Conservation (phyloP, 2,329 filamentous ascomycete species). For the Pseudocercospora musae region DNA sequence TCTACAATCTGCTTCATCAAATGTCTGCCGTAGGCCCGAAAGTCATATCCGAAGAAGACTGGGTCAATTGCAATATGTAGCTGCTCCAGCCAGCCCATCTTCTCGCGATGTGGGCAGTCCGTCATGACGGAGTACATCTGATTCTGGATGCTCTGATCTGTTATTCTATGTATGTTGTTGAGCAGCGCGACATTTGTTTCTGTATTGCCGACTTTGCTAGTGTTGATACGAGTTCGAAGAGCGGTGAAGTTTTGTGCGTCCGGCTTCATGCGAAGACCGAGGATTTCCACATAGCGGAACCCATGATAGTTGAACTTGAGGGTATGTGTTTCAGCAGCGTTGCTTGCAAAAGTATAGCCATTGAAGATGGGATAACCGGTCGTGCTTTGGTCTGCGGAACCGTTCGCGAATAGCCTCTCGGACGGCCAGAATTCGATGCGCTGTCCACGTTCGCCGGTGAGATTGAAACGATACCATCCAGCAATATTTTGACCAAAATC, state of each 20-base stretch:
- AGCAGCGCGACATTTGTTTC: background rate
- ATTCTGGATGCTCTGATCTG: background rate
- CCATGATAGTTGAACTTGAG: background rate
- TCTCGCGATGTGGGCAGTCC: background rate
- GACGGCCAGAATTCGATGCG: background rate
- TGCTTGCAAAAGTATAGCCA: background rate
- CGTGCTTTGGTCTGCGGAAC: background rate
- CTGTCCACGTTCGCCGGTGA: background rate
- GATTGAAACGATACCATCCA: background rate
- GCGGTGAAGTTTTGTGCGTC: background rate
- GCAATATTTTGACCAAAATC: background rate
- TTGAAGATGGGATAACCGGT: background rate
- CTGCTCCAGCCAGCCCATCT: background rate
- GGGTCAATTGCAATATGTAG: background rate
- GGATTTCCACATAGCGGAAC: background rate
- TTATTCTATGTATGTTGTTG: background rate
- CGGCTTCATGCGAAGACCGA: background rate
- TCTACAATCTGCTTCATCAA: background rate
- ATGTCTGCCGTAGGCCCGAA: background rate
- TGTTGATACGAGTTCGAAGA: background rate
- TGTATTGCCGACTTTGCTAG: background rate
- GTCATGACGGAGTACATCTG: background rate
- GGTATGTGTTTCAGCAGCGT: background rate
- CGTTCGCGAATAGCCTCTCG: background rate
- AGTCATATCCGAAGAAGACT: background rate